Evolutionary conservation across 345 rosid genomes (phyloP).

Genomic region (Arabidopsis arenosa): DNA sequence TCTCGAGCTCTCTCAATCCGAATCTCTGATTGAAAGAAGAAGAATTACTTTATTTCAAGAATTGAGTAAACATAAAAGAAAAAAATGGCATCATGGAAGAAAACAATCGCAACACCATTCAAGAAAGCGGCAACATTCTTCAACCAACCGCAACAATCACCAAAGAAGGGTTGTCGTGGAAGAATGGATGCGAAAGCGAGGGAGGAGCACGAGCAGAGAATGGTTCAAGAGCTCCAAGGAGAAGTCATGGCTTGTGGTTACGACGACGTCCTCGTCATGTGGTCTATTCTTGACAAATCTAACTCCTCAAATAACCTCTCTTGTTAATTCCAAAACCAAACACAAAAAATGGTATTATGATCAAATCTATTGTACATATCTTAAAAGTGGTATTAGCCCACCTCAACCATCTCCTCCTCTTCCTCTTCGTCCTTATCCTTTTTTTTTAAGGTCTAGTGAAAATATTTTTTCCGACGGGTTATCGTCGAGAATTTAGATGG

Average conservation of each 20-base stretch:
- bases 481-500: conserved; percentile 37
- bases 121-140: conserved; percentile 83
- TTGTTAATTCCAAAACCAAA: conserved; percentile 43
- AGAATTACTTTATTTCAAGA: conserved; percentile 28
- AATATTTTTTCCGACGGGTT: conserved; percentile 30
- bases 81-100: conserved; percentile 79
- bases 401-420: conserved; percentile 7
- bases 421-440: background rate
- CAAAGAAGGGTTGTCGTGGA: conserved; percentile 31
- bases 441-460: conserved; percentile 34
- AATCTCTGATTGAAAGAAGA: conserved; percentile 35
- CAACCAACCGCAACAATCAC: conserved; percentile 58
- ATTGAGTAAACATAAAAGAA: background rate
- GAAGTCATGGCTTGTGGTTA: conserved; percentile 95
- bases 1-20: conserved; percentile 42
- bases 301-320: conserved; percentile 59
- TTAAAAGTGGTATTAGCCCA: conserved; percentile 24
- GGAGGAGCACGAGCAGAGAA: conserved; percentile 60
- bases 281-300: conserved; percentile 96
- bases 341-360: conserved; percentile 2
- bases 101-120: conserved; percentile 78
- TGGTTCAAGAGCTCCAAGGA: conserved; percentile 71
- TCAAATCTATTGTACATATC: conserved; percentile 33
- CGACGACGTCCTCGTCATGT: conserved; percentile 93
- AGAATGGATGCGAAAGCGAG: conserved; percentile 50